These are phyloP conservation scores for Radiomyces spectabilis DNA, from an alignment of 192 early-diverging fungal genomes.

Conservation along the genomic window DNA sequence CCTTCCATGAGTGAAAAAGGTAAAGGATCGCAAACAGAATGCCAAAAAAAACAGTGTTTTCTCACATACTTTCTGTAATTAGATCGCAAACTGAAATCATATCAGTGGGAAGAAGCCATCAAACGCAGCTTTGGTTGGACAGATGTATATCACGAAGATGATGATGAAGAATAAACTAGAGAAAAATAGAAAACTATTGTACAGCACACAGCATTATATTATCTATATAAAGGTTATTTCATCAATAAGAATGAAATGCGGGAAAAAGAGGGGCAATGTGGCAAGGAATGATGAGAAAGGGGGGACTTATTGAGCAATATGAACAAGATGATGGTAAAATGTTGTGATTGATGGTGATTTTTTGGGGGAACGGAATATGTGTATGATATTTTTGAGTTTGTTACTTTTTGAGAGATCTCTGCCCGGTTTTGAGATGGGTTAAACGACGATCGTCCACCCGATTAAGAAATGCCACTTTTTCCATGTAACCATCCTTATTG, in stretches of 20 bases:
- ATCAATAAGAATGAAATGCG: too few species aligned
- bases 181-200: too few species aligned
- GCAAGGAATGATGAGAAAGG: too few species aligned
- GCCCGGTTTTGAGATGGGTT: slow-evolving; percentile 34
- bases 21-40: too few species aligned
- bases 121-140: slow-evolving; percentile 19
- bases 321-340: too few species aligned
- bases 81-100: slow-evolving; percentile 39
- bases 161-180: neutral
- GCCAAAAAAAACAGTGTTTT: neutral
- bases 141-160: neutral
- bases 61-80: slow-evolving; percentile 20
- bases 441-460: slow-evolving; percentile 55
- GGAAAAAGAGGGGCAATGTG: too few species aligned
- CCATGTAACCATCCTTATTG: slow-evolving; percentile 69
- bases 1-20: slow-evolving; percentile 1
- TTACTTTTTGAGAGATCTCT: slow-evolving; percentile 17
- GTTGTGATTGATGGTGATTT: too few species aligned
- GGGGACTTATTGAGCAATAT: too few species aligned
- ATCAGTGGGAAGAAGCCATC: slow-evolving; percentile 11
- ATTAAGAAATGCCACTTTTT: slow-evolving; percentile 61
- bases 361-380: too few species aligned
- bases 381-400: too few species aligned
- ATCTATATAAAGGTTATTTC: too few species aligned
- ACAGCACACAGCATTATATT: too few species aligned